phyloP scores from a whole-genome alignment of 1,284 basidiomycete genomes.

The Pyrrhoderma lamaoense region DNA sequence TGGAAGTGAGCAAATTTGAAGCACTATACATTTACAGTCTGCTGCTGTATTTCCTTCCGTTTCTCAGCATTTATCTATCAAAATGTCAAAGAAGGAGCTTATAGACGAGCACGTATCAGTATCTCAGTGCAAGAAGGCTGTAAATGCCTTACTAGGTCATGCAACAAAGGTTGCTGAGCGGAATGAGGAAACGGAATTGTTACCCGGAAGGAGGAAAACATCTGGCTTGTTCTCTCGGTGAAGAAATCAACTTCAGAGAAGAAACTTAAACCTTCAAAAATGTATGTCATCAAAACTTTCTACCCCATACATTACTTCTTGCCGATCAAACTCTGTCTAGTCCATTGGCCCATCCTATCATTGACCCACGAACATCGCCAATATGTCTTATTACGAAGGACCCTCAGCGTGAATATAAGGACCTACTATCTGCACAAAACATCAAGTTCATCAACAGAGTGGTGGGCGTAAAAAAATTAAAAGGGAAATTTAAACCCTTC shows the following conservation, averaged over 20 bases:
- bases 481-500: conserved; percentile 89
- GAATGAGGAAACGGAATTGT: conserved; percentile 68
- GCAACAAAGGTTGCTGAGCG: conserved; percentile 56
- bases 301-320: not conserved
- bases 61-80: too few relatives aligned
- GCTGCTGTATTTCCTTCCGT: too few relatives aligned
- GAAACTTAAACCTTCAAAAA: conserved; percentile 75
- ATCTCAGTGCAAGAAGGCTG: conserved; percentile 70
- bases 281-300: conserved; percentile 47
- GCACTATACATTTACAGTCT: too few relatives aligned
- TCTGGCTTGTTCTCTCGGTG: conserved; percentile 82
- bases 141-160: conserved; percentile 69
- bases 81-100: conserved; percentile 31
- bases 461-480: conserved; percentile 85
- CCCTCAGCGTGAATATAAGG: conserved; percentile 94
- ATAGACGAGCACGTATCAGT: conserved; percentile 64
- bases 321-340: conserved; percentile 32
- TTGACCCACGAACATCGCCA: conserved; percentile 70
- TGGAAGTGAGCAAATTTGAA: not conserved
- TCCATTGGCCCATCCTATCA: conserved; percentile 72
- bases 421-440: conserved; percentile 69
- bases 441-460: conserved; percentile 89
- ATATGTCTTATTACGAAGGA: conserved; percentile 94
- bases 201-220: conserved; percentile 71
- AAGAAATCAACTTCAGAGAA: conserved; percentile 73